Percentiles rank a stretch among this genome's conserved stretches.
These are phyloP conservation scores for Coemansia sp. DNA, from an alignment of 192 early-diverging fungal genomes.

Conservation along the genomic window DNA sequence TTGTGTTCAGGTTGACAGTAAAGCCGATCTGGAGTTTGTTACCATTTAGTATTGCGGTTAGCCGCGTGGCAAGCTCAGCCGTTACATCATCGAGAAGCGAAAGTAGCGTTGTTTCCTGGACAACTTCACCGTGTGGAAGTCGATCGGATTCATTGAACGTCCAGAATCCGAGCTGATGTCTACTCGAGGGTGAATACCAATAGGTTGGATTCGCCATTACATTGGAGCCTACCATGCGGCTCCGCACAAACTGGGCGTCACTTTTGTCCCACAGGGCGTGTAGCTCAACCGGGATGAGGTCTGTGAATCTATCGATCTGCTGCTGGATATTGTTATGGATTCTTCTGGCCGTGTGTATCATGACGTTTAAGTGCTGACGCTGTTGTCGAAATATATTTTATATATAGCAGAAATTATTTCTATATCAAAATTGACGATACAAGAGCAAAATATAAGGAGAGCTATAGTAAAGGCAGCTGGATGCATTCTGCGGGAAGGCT, in stretches of 20 bases:
- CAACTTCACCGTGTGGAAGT: not conserved
- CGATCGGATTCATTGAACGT: not conserved
- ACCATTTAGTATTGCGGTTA: not conserved
- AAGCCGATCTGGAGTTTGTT: conserved; percentile 14
- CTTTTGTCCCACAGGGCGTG: conserved; percentile 24
- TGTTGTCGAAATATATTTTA: no score
- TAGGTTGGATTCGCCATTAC: conserved; percentile 11
- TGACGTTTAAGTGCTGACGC: not conserved
- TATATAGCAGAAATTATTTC: no score
- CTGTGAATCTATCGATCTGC: not conserved
- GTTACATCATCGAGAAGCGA: conserved; percentile 35
- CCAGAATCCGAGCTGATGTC: conserved; percentile 24
- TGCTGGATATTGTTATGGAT: conserved; percentile 19
- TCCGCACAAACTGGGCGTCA: conserved; percentile 12
- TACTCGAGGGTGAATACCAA: conserved; percentile 19
- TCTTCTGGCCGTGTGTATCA: not conserved
- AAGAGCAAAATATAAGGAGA: no score
- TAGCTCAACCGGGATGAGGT: conserved; percentile 19
- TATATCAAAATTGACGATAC: no score
- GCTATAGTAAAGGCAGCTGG: no score
- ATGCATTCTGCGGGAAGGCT: no score
- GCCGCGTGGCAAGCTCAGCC: conserved; percentile 23
- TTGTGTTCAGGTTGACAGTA: conserved; percentile 36
- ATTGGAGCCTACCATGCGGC: conserved; percentile 4
- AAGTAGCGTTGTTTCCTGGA: conserved; percentile 22